phyloP scores from a whole-genome alignment of 148 eudicot genomes.

The Silene uniflora region DNA sequence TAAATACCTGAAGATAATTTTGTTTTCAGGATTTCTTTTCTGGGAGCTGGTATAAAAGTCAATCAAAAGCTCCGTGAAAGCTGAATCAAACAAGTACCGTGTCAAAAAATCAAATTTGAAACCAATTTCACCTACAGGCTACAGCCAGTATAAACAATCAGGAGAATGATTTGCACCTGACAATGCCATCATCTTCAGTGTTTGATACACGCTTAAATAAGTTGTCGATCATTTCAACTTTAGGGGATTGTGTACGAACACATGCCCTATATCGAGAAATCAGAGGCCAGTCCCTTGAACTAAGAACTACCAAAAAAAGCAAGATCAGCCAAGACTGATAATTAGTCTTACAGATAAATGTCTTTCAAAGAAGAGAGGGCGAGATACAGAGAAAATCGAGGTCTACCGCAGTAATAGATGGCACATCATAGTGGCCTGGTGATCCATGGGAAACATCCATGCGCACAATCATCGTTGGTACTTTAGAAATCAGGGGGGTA shows the following conservation, averaged over 20 bases:
- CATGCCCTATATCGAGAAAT: constrained; percentile 71
- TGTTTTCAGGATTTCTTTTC: constrained; percentile 69
- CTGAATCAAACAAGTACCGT: constrained; percentile 31
- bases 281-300: constrained; percentile 71
- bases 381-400: too few relatives aligned
- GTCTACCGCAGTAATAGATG: constrained; percentile 86
- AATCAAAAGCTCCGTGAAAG: constrained; percentile 61
- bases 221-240: too few relatives aligned
- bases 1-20: constrained; percentile 66
- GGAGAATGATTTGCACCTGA: too few relatives aligned
- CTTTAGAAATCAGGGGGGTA: constrained; percentile 61
- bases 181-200: constrained; percentile 67
- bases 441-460: too few relatives aligned
- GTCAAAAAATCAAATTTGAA: too few relatives aligned
- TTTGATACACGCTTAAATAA: constrained; percentile 57
- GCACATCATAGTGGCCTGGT: too few relatives aligned
- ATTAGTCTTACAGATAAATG: background rate
- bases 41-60: constrained; percentile 67
- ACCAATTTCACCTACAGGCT: background rate
- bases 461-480: constrained; percentile 62
- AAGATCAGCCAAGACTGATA: background rate
- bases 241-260: too few relatives aligned
- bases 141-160: background rate
- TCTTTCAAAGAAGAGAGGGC: background rate
- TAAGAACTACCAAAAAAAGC: constrained; percentile 39